A percentile compares a stretch with the other conserved stretches of the same genome.
These are phyloP conservation scores for Trichophyton mentagrophytes DNA, from an alignment of 2,329 filamentous ascomycete species.

Conservation along the genomic window DNA sequence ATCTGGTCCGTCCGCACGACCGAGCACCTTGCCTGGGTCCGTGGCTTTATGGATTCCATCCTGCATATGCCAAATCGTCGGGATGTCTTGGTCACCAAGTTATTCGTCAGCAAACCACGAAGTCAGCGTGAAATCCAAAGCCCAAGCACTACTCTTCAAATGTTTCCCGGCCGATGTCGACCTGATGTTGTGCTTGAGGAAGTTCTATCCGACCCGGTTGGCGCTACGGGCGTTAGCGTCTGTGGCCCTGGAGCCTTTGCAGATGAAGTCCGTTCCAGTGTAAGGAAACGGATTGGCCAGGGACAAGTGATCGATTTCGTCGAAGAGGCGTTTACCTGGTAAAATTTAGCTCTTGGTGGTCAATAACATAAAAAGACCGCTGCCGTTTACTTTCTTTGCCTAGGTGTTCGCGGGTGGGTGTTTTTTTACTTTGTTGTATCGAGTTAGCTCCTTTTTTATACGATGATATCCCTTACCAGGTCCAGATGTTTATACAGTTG, in stretches of 20 bases:
- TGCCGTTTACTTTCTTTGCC: not conserved
- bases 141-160: slow-evolving; percentile 47
- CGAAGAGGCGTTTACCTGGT: slow-evolving; percentile 56
- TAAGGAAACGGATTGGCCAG: slow-evolving; percentile 38
- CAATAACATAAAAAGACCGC: not conserved
- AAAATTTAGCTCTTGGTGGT: slow-evolving; percentile 8
- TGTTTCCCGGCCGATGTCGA: slow-evolving; percentile 48
- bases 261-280: slow-evolving; percentile 46
- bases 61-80: slow-evolving; percentile 46
- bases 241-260: slow-evolving; percentile 52
- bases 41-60: slow-evolving; percentile 53
- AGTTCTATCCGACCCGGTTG: slow-evolving; percentile 42
- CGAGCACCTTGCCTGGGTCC: slow-evolving; percentile 51
- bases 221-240: slow-evolving; percentile 49
- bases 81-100: slow-evolving; percentile 46
- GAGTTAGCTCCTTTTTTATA: not conserved
- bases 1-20: slow-evolving; percentile 51
- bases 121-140: slow-evolving; percentile 42
- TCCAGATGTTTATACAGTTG: not conserved
- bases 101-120: slow-evolving; percentile 51
- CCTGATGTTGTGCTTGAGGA: slow-evolving; percentile 45
- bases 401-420: not conserved
- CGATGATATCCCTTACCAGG: not conserved
- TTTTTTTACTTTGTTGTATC: slow-evolving; percentile 1
- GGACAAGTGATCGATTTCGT: slow-evolving; percentile 48